Evolutionary conservation across 2,329 filamentous ascomycete species (phyloP).

Genomic region (Karstenula rhodostoma): DNA sequence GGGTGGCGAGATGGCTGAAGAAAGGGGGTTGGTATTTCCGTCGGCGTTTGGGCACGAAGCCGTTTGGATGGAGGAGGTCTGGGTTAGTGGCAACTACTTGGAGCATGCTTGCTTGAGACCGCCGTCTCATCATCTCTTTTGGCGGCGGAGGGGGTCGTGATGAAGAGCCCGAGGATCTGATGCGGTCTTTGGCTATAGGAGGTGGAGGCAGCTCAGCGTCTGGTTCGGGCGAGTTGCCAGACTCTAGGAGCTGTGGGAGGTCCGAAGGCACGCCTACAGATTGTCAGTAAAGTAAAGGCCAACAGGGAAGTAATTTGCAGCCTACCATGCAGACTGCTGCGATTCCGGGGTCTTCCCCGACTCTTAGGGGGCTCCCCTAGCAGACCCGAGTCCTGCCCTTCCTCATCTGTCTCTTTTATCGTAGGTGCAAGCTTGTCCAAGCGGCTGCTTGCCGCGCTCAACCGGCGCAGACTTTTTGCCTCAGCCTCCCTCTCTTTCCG

Average conservation of each 20-base stretch:
- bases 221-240: constrained; percentile 50
- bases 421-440: constrained; percentile 81
- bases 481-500: constrained; percentile 85
- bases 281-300: constrained; percentile 54
- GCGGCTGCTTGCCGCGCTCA: constrained; percentile 89
- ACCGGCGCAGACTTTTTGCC: constrained; percentile 76
- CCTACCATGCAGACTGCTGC: constrained; percentile 62
- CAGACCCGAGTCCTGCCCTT: constrained; percentile 62
- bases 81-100: constrained; percentile 80
- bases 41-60: constrained; percentile 63
- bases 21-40: constrained; percentile 69
- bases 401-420: constrained; percentile 80
- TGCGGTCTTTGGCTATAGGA: constrained; percentile 80
- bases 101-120: constrained; percentile 82
- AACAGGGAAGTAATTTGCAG: constrained; percentile 9
- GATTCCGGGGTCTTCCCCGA: constrained; percentile 79
- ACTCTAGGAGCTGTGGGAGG: constrained; percentile 78
- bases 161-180: constrained; percentile 79
- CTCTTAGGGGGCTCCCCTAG: constrained; percentile 68
- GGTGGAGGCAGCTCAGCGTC: constrained; percentile 63
- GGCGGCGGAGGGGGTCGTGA: constrained; percentile 83
- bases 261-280: constrained; percentile 65
- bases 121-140: constrained; percentile 74
- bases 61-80: constrained; percentile 66
- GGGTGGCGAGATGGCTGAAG: constrained; percentile 70